Evolutionary conservation across 345 rosid species (phyloP).

Genomic region (Mangifera indica): DNA sequence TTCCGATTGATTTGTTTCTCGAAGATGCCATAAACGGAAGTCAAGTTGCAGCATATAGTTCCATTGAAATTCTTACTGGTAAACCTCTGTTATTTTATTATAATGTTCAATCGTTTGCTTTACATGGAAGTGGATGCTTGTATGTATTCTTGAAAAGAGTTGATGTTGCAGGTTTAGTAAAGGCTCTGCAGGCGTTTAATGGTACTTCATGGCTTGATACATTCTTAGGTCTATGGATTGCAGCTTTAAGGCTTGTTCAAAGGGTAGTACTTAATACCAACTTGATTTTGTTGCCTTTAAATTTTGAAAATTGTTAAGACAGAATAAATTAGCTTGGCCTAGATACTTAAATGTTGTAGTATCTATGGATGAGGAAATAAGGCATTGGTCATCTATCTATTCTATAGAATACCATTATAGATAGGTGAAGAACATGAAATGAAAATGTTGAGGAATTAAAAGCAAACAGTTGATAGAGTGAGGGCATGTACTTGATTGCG

Average conservation of each 20-base stretch:
- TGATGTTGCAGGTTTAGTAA: constrained; percentile 75
- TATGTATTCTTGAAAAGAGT: constrained; percentile 29
- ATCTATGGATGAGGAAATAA: constrained; percentile 1
- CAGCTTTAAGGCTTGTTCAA: constrained; percentile 91
- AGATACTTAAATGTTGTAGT: neutral
- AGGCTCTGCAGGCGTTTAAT: constrained; percentile 82
- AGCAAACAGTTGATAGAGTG: too few relatives aligned
- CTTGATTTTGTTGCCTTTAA: constrained; percentile 13
- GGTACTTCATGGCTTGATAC: constrained; percentile 85
- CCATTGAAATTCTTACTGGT: constrained; percentile 73
- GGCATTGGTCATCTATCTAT: neutral
- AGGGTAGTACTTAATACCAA: constrained; percentile 57
- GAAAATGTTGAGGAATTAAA: too few relatives aligned
- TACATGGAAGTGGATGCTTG: constrained; percentile 5
- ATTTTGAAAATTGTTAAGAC: neutral
- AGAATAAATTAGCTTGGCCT: neutral
- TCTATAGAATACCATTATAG: neutral
- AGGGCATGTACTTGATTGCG: too few relatives aligned
- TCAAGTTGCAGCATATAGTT: constrained; percentile 69
- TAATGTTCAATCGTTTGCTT: constrained; percentile 20
- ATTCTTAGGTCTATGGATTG: constrained; percentile 87
- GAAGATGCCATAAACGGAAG: constrained; percentile 91
- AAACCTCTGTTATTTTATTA: constrained; percentile 28
- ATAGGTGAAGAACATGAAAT: neutral
- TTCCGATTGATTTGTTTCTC: constrained; percentile 91